Conservation (phyloP, 2,329 filamentous ascomycete genomes). For the Curvularia lunata region DNA sequence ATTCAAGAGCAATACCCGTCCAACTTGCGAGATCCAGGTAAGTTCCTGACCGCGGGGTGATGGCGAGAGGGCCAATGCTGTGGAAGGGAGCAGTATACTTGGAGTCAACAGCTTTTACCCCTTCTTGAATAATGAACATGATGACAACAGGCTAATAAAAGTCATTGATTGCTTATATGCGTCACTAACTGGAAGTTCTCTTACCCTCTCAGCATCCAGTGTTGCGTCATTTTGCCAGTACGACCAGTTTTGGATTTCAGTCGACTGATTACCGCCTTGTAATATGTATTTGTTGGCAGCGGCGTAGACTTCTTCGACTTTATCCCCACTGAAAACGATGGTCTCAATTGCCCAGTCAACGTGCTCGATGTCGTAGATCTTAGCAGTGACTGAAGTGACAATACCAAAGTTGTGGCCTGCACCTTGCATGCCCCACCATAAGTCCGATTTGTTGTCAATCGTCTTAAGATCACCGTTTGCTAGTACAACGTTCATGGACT, state of each 20-base stretch:
- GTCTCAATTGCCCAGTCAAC: constrained; percentile 33
- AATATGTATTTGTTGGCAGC: constrained; percentile 56
- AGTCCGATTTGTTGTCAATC: constrained; percentile 52
- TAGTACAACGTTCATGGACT: constrained; percentile 61
- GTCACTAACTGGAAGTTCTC: not conserved
- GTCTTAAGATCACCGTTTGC: constrained; percentile 56
- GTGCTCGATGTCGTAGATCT: constrained; percentile 51
- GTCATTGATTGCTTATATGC: not conserved
- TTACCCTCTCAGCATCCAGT: constrained; percentile 3
- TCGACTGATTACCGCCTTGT: constrained; percentile 53
- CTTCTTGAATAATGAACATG: constrained; percentile 36
- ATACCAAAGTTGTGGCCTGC: constrained; percentile 59
- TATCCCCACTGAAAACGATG: constrained; percentile 49
- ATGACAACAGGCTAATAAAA: constrained; percentile 11
- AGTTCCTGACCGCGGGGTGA: constrained; percentile 23
- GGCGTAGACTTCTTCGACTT: constrained; percentile 58
- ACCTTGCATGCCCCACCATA: constrained; percentile 61
- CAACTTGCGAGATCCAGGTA: constrained; percentile 33
- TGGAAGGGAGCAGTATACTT: constrained; percentile 33
- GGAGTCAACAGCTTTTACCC: constrained; percentile 25
- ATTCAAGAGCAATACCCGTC: constrained; percentile 32
- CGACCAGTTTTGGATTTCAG: constrained; percentile 41
- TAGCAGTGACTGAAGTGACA: constrained; percentile 35
- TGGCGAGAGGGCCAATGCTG: constrained; percentile 21
- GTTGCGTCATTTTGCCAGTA: constrained; percentile 33